Evolutionary conservation across 139 green algal species (phyloP).

Genomic region (Gonium pectorale): DNA sequence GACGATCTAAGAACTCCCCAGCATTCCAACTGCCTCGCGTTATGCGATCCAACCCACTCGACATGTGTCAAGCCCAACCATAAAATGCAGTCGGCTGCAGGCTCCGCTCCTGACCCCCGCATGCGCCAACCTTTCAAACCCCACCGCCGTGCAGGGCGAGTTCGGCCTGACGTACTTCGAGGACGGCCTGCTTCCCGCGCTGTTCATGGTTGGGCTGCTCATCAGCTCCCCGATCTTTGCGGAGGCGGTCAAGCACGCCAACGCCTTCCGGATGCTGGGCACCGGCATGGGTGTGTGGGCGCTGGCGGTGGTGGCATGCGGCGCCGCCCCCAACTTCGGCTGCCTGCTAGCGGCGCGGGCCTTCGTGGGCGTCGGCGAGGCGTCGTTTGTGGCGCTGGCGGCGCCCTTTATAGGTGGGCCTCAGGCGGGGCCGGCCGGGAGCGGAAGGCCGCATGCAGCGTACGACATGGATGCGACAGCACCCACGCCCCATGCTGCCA

Average conservation of each 20-base stretch:
- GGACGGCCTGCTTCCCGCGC: slow-evolving; percentile 90
- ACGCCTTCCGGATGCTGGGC: slow-evolving; percentile 86
- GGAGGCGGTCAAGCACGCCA: slow-evolving; percentile 70
- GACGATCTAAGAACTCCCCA: too few relatives aligned
- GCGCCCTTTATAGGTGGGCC: slow-evolving; percentile 92
- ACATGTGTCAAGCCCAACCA: too few relatives aligned
- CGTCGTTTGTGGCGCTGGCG: slow-evolving; percentile 93
- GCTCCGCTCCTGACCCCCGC: too few relatives aligned
- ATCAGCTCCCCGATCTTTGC: slow-evolving; percentile 92
- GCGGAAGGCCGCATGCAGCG: too few relatives aligned
- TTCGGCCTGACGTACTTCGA: slow-evolving; percentile 90
- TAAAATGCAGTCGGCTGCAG: too few relatives aligned
- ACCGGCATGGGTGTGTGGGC: slow-evolving; percentile 90
- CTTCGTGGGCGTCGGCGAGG: slow-evolving; percentile 94
- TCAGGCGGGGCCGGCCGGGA: not conserved
- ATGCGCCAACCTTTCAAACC: too few relatives aligned
- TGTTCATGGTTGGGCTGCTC: slow-evolving; percentile 97
- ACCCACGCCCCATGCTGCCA: not conserved
- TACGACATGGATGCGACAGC: too few relatives aligned
- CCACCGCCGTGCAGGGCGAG: slow-evolving; percentile 81
- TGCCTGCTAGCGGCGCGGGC: slow-evolving; percentile 76
- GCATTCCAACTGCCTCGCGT: too few relatives aligned
- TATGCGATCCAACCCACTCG: too few relatives aligned
- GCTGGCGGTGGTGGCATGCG: slow-evolving; percentile 77
- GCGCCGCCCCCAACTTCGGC: slow-evolving; percentile 69